Evolutionary conservation across 1,284 basidiomycete species (phyloP), one percentile per base, ranked within the genome.

Genomic region (Boletellus deceptivus): DNA sequence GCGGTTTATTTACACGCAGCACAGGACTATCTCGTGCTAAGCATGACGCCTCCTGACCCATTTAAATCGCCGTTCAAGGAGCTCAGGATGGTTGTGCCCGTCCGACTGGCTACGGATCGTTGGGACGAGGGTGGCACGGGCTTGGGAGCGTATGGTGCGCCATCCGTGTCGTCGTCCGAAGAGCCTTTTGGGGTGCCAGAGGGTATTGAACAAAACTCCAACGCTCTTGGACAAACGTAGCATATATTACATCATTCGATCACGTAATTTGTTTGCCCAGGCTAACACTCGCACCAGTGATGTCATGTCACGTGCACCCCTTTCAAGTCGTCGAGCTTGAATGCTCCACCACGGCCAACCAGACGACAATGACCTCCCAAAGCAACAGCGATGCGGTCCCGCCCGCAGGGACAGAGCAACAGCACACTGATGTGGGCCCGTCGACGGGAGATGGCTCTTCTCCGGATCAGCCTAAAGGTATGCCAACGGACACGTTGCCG

Each of bases 71-170:
- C 79, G 0, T 85, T 87, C 64, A 66, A 61, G 46, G 82, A 84
- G 45, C 67, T 86, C 31, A 76, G 85, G 11, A 73, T 78, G 49
- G 73, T 78, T 22, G 69, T 87, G 16, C 83, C 84, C 11, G 68
- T 89, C 24, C 78, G 78, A n/a, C 68, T 89, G n/a, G 77, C 79
- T 5, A 88, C 86, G 3, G 83, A 89, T 58, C 63, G 74, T 5
- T 86, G 78, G 77, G 71, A 67, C 36, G 61, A 70, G n/a, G 76
- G 79, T 53, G 69, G 69, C 25, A 60, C 65, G 11, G 69, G 71
- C 10, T 53, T 72, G n/a, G 69, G 64, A 16, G 57, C 49, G 14
- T 54, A 47, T 39, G 66, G 62, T 22, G 60, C 67, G 9, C 56
- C 62, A 29, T 72, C 67, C 25, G 48, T 67, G 48, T 58, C 60